phyloP scores from a whole-genome alignment of 768 basidiomycete genomes.

The Auricularia heimuer region DNA sequence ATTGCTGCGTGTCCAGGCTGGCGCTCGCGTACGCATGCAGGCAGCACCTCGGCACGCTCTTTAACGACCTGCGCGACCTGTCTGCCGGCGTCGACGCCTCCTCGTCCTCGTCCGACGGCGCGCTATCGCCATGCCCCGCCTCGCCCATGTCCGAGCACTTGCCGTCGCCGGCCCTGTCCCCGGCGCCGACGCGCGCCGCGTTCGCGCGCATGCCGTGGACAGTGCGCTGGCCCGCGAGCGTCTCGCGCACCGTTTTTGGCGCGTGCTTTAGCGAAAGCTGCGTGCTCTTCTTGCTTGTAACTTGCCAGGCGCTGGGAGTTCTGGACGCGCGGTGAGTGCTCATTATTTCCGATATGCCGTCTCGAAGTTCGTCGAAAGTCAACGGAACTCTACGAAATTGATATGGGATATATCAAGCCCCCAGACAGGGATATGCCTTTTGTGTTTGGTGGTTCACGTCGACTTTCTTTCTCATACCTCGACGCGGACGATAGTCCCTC shows the following conservation, averaged over 20 bases:
- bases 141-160: slow-evolving; percentile 34
- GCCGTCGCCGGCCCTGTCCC: slow-evolving; percentile 16
- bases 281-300: slow-evolving; percentile 58
- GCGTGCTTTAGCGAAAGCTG: slow-evolving; percentile 68
- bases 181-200: slow-evolving; percentile 7
- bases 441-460: too few species aligned
- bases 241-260: slow-evolving; percentile 54
- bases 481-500: too few species aligned
- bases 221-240: slow-evolving; percentile 36
- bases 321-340: slow-evolving; percentile 44
- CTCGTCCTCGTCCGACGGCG: slow-evolving; percentile 6
- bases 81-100: slow-evolving; percentile 11
- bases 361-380: background rate
- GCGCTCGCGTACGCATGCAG: background rate
- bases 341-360: background rate
- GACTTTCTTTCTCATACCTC: too few species aligned
- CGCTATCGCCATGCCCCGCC: slow-evolving; percentile 16
- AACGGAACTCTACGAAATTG: too few species aligned
- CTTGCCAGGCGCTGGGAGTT: slow-evolving; percentile 55
- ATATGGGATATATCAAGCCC: too few species aligned
- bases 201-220: slow-evolving; percentile 6
- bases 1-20: background rate
- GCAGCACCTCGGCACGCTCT: slow-evolving; percentile 36
- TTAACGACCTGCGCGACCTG: slow-evolving; percentile 41
- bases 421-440: too few species aligned